phyloP scores from a whole-genome alignment of 2,329 filamentous ascomycete species.

The Cytospora leucostoma region DNA sequence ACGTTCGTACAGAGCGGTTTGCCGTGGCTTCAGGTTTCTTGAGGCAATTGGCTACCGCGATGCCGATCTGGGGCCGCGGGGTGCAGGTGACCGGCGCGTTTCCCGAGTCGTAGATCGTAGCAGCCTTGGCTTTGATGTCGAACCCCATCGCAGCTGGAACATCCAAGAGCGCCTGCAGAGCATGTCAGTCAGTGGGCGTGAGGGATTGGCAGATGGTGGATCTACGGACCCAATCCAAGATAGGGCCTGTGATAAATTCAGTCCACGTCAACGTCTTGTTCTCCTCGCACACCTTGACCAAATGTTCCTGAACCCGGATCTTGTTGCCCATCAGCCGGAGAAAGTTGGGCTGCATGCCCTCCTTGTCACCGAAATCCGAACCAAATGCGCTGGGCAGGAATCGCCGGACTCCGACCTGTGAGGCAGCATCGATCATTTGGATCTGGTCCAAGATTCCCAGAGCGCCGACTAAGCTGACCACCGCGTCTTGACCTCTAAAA shows the following conservation, averaged over 20 bases:
- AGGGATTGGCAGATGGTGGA: background rate
- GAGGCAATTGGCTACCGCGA: background rate
- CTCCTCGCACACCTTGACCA: background rate
- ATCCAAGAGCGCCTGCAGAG: background rate
- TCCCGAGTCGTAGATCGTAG: background rate
- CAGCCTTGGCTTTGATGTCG: background rate
- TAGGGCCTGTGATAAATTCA: background rate
- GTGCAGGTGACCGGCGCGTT: background rate
- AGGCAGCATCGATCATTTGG: slow-evolving; percentile 7
- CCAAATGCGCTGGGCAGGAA: slow-evolving; percentile 8
- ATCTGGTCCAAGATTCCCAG: background rate
- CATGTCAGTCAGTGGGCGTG: background rate
- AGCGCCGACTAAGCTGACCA: background rate
- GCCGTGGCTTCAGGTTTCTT: background rate
- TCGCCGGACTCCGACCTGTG: slow-evolving; percentile 8
- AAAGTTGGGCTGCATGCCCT: background rate
- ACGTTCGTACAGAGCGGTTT: background rate
- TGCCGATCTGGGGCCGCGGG: background rate
- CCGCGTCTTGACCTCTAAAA: slow-evolving; percentile 5
- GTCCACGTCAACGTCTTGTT: background rate
- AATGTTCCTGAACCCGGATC: background rate
- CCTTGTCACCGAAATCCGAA: background rate
- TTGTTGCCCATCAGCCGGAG: background rate
- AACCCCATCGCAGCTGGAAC: background rate
- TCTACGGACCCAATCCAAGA: background rate